Evolutionary conservation across 345 rosid species (phyloP).

Genomic region (Pugionium cornutum): DNA sequence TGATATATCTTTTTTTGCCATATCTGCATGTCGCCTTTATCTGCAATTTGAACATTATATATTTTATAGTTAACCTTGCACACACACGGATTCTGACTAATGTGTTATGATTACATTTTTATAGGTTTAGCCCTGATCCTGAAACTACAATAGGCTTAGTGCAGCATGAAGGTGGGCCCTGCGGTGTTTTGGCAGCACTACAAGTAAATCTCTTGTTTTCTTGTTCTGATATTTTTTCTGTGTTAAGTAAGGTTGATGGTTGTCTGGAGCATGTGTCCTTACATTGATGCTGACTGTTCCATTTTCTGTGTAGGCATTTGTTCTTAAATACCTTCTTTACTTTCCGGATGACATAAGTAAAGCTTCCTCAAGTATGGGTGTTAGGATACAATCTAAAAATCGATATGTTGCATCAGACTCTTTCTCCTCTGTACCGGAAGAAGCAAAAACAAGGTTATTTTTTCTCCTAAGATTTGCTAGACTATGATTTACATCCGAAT

Average conservation of each 20-base stretch:
- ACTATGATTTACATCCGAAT: slow-evolving; percentile 9
- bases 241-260: neutral
- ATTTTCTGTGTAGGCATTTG: slow-evolving; percentile 76
- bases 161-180: slow-evolving; percentile 99
- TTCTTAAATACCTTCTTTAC: slow-evolving; percentile 91
- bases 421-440: slow-evolving; percentile 64
- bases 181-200: slow-evolving; percentile 96
- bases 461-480: slow-evolving; percentile 20
- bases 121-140: slow-evolving; percentile 94
- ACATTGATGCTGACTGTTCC: slow-evolving; percentile 25
- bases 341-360: slow-evolving; percentile 63
- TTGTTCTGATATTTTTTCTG: neutral
- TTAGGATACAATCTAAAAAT: slow-evolving; percentile 44
- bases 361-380: slow-evolving; percentile 41
- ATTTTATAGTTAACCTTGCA: neutral
- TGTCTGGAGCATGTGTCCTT: slow-evolving; percentile 24
- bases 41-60: slow-evolving; percentile 15
- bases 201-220: slow-evolving; percentile 62
- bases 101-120: slow-evolving; percentile 30
- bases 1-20: neutral
- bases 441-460: slow-evolving; percentile 73
- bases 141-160: slow-evolving; percentile 98
- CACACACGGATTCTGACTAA: slow-evolving; percentile 21
- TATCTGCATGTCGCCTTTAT: slow-evolving; percentile 5
- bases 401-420: slow-evolving; percentile 51